Base-by-base conservation (phyloP, 768 basidiomycete species). In the Serendipita sp. region DNA sequence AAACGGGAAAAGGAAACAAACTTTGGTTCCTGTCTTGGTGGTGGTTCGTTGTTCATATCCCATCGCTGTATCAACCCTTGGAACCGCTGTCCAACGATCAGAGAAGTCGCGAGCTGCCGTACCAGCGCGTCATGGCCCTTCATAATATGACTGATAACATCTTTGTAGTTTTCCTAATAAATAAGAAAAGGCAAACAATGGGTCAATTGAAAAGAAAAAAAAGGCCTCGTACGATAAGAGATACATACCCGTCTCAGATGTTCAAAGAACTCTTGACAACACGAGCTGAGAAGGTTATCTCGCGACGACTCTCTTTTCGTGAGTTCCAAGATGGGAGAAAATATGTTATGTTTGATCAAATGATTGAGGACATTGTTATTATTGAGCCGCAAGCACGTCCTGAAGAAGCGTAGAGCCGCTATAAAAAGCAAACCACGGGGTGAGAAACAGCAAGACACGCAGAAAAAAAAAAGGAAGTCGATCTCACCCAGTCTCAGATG, bases 241-340 rank as follows among this genome's bases (percentile, higher is more conserved):
- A 53, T 18, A 74, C 82, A 67, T 67, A 94, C 93, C 76, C 84
- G 81, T 64, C 92, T 85, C 74, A 98, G 88, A 69, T 83, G 81
- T 70, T 99, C 96, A 70, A 98, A 93, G 68, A 89, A 88, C 73
- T 98, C 96, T 73, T 96, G 87, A 78, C 92, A 97, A 45, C 93
- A 91, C 70, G 92, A 93, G 70, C 87, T 89, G 64, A 99, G 77
- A 67, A 99, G 80, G 75, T 94, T 99, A 73, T 99, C 96, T 65
- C 90, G 80, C 63, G 80, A 77, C 38, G 88, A 87, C 74, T 96
- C 94, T 67, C 83, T 81, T 34, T 86, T 71, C n/a, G 91, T 86
- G 66, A 96, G 76, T 66, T 91, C 86, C 65, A 97, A 76, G 64
- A 97, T 83, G 1, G 92, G 88, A 68, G 83, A 81, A 68, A 97